These are phyloP conservation scores for Cinnamomum micranthum DNA, from an alignment of 164 flowering plant genomes.

Conservation along the genomic window DNA sequence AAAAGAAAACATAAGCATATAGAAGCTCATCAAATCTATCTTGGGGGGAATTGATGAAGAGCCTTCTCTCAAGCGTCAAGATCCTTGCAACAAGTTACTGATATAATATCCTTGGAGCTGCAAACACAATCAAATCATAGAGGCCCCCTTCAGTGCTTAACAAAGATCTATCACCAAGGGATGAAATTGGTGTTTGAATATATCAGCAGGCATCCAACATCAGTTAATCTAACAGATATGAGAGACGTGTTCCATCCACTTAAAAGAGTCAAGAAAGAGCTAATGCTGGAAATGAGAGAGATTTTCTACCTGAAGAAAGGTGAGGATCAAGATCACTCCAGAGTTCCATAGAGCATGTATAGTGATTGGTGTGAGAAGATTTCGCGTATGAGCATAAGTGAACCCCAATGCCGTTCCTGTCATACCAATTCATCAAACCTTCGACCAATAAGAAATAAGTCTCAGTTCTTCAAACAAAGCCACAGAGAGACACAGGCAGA, in stretches of 20 bases:
- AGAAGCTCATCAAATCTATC: background rate
- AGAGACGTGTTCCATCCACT: background rate
- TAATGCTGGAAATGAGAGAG: background rate
- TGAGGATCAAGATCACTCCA: conserved; percentile 76
- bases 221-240: background rate
- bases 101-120: conserved; percentile 94
- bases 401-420: conserved; percentile 81
- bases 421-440: background rate
- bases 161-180: background rate
- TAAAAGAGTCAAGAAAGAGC: background rate
- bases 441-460: background rate
- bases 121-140: conserved; percentile 13
- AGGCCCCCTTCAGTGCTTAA: background rate
- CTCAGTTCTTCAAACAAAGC: background rate
- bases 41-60: background rate
- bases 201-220: background rate
- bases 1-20: background rate
- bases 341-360: conserved; percentile 96
- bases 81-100: conserved; percentile 73
- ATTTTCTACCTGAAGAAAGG: conserved; percentile 69
- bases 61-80: conserved; percentile 21
- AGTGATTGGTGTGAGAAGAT: conserved; percentile 82
- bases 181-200: background rate
- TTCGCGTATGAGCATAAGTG: conserved; percentile 93
- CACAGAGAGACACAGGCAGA: background rate